Percentiles rank a stretch among this genome's conserved stretches.
These are phyloP conservation scores for Tremellales sp. DNA, from an alignment of 1,284 basidiomycete genomes.

Conservation along the genomic window DNA sequence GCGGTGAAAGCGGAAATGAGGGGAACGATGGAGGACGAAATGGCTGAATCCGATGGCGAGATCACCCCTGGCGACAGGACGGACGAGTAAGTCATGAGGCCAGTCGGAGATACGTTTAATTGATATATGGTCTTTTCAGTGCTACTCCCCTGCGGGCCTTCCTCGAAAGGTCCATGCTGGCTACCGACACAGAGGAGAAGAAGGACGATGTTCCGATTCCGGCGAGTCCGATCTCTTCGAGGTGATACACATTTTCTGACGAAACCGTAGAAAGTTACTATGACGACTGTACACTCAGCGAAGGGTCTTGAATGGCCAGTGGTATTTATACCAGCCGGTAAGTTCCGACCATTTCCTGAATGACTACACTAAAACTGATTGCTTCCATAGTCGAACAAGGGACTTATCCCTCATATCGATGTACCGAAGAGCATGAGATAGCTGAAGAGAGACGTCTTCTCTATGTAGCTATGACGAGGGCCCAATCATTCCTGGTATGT, in stretches of 20 bases:
- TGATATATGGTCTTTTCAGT: too few relatives aligned
- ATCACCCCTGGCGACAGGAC: too few relatives aligned
- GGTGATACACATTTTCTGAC: constrained; percentile 2
- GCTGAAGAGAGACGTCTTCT: constrained; percentile 81
- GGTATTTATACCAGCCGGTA: constrained; percentile 47
- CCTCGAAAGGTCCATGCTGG: constrained; percentile 77
- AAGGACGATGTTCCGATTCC: constrained; percentile 59
- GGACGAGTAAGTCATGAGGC: too few relatives aligned
- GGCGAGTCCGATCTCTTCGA: constrained; percentile 43
- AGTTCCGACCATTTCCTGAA: constrained; percentile 5
- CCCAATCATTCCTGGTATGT: constrained; percentile 63
- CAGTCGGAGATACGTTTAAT: too few relatives aligned
- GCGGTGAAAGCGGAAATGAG: neutral
- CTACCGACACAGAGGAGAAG: constrained; percentile 69
- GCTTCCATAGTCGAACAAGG: constrained; percentile 62
- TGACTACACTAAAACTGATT: neutral
- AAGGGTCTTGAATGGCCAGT: constrained; percentile 90
- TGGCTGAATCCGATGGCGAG: too few relatives aligned
- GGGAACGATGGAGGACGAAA: neutral
- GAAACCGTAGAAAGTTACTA: constrained; percentile 66
- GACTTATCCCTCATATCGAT: constrained; percentile 72
- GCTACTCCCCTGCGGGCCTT: constrained; percentile 71
- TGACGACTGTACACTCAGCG: constrained; percentile 83
- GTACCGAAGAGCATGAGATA: constrained; percentile 58
- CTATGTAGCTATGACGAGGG: constrained; percentile 87